Evolutionary conservation across 2,329 filamentous ascomycete genomes (phyloP), one percentile per base, ranked within the genome.

Genomic region (Aureobasidium mangrovei): DNA sequence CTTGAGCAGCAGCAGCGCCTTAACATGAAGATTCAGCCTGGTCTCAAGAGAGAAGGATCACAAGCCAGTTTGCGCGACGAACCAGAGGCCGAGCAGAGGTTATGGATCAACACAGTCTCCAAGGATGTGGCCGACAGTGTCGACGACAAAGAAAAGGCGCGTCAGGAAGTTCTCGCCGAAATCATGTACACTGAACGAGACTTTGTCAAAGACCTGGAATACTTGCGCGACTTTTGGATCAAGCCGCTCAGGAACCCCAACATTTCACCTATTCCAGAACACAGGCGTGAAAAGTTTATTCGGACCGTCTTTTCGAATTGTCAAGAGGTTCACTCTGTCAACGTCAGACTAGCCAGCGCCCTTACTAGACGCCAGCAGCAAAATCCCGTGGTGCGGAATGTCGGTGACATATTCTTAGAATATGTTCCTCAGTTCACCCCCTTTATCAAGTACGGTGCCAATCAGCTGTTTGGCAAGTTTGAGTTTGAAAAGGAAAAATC

Each of bases 101-200:
- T 98, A 36, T 98, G 93, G 93, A 98, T 98, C 71, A 97, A 97
- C 69, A 95, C 91, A 10, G 93, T 98, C 35, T 88, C 91, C 0
- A 93, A 95, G 69, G 93, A 97, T 68, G 77, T 98, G 55, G 90
- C 91, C 0, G 91, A 97, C 62, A 88, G 85, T 65, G 85, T 96
- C 31, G 84, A 83, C 47, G 93, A 98, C 61, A 82, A 81, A 61
- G 93, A 98, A 70, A 94, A 95, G 82, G 97, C 97, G 75, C 83
- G 93, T 42, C 93, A 98, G 68, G 93, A 98, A 67, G 88, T 98
- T 62, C 96, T 98, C 57, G 96, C 91, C 4, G 93, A 98, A 69
- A 84, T 97, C 58, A 96, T 94, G 83, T 98, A 98, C 72, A 98
- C 93, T 0, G 93, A 98, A 69, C 83, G 93, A 62, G 93, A 98